These are phyloP conservation scores for Camelina sativa DNA, from an alignment of 345 rosid species.

Conservation along the genomic window DNA sequence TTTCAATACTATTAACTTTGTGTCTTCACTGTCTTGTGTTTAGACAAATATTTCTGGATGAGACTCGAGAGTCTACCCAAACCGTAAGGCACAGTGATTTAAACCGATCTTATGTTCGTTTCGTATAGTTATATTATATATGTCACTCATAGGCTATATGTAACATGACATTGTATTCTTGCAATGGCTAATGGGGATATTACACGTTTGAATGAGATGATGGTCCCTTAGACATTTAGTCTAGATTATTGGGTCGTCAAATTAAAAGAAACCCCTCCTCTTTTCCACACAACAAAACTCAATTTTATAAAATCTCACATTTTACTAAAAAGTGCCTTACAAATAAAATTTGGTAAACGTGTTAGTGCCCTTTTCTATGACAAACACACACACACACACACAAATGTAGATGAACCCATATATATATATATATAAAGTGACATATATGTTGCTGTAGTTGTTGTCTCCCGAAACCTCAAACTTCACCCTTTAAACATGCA, in stretches of 20 bases:
- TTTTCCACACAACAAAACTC: slow-evolving; percentile 33
- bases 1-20: not conserved
- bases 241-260: slow-evolving; percentile 58
- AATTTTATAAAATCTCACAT: slow-evolving; percentile 40
- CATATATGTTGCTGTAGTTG: slow-evolving; percentile 26
- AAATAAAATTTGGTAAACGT: slow-evolving; percentile 39
- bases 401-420: not conserved
- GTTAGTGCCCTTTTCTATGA: slow-evolving; percentile 32
- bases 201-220: slow-evolving; percentile 14
- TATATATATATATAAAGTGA: slow-evolving; percentile 15
- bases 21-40: not conserved
- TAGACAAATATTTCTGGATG: not conserved
- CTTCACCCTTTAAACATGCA: slow-evolving; percentile 41
- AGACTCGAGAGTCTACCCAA: not conserved
- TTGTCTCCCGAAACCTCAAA: slow-evolving; percentile 43
- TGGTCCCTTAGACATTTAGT: slow-evolving; percentile 55
- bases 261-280: slow-evolving; percentile 48
- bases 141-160: not conserved
- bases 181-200: not conserved
- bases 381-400: too few relatives aligned
- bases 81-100: not conserved
- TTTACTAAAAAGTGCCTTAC: slow-evolving; percentile 37
- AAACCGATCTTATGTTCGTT: not conserved
- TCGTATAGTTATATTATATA: not conserved
- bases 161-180: not conserved